A percentile compares a stretch with the other conserved stretches of the same genome.
Conservation (phyloP, 2,329 filamentous ascomycete genomes). For the Coleophoma eucalyptorum region DNA sequence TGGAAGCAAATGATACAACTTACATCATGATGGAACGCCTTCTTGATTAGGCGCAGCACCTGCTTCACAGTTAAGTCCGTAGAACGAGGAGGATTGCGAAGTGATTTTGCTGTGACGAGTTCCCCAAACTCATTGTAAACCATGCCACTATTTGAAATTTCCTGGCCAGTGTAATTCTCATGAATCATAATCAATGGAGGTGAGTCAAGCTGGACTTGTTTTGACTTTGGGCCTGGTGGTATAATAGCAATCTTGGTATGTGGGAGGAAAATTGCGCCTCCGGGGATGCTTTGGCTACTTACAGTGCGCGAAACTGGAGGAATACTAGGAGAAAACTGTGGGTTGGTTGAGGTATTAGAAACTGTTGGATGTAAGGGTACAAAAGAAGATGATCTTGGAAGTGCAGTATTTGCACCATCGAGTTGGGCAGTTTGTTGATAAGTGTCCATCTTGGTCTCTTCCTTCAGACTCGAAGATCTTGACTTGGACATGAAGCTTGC, state of each 20-base stretch:
- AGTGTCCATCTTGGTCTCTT: too few relatives aligned
- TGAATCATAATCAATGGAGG: too few relatives aligned
- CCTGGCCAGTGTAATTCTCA: not conserved
- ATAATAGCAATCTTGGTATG: not conserved
- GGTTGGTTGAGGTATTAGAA: too few relatives aligned
- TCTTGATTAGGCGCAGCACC: conserved; percentile 20
- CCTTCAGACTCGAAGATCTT: too few relatives aligned
- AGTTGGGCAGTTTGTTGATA: too few relatives aligned
- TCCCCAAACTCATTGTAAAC: conserved; percentile 26
- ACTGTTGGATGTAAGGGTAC: too few relatives aligned
- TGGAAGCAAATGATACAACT: conserved; percentile 1
- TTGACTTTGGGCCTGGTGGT: not conserved
- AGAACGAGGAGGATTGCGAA: conserved; percentile 5
- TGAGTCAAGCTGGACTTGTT: too few relatives aligned
- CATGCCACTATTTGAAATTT: conserved; percentile 5
- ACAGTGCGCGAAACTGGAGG: not conserved
- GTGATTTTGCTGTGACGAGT: conserved; percentile 14
- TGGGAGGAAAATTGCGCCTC: not conserved
- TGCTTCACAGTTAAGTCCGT: conserved; percentile 16
- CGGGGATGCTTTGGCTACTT: not conserved
- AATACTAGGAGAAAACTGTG: too few relatives aligned
- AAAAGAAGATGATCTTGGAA: too few relatives aligned
- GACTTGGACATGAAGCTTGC: too few relatives aligned
- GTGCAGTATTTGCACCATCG: too few relatives aligned
- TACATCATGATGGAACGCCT: conserved; percentile 23